phyloP scores from a whole-genome alignment of 2,329 filamentous ascomycete genomes.

The Podosphaera fusca region DNA sequence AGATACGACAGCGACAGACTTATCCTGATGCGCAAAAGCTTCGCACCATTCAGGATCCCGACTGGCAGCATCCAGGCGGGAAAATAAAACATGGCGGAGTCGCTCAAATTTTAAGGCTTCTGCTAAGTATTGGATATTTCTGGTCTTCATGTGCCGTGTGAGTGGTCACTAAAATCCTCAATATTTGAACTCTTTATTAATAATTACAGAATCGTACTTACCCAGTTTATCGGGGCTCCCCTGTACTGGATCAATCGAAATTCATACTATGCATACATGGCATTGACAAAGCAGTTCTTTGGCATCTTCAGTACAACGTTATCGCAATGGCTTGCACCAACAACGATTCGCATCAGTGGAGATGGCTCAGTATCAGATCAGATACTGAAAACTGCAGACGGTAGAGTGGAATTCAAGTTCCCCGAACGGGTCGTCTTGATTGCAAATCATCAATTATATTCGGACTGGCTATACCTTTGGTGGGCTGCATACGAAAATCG shows the following conservation, averaged over 20 bases:
- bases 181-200: constrained; percentile 6
- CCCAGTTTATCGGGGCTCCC: constrained; percentile 54
- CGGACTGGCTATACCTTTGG: constrained; percentile 48
- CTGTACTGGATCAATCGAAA: constrained; percentile 55
- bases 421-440: constrained; percentile 64
- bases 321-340: constrained; percentile 76
- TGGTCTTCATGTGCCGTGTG: constrained; percentile 13
- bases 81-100: constrained; percentile 14
- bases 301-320: constrained; percentile 55
- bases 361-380: constrained; percentile 60
- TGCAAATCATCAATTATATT: constrained; percentile 54
- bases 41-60: neutral
- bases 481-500: constrained; percentile 68
- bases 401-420: constrained; percentile 55
- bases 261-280: constrained; percentile 69
- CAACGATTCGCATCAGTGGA: constrained; percentile 59
- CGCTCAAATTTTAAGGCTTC: constrained; percentile 12
- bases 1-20: constrained; percentile 11
- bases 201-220: constrained; percentile 32
- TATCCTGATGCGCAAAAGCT: neutral
- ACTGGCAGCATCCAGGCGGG: constrained; percentile 14
- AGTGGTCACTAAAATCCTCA: constrained; percentile 2
- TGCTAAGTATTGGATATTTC: constrained; percentile 13
- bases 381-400: constrained; percentile 44
- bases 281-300: constrained; percentile 66